phyloP scores from a whole-genome alignment of 2,329 filamentous ascomycete genomes.

The Monilinia aucupariae region DNA sequence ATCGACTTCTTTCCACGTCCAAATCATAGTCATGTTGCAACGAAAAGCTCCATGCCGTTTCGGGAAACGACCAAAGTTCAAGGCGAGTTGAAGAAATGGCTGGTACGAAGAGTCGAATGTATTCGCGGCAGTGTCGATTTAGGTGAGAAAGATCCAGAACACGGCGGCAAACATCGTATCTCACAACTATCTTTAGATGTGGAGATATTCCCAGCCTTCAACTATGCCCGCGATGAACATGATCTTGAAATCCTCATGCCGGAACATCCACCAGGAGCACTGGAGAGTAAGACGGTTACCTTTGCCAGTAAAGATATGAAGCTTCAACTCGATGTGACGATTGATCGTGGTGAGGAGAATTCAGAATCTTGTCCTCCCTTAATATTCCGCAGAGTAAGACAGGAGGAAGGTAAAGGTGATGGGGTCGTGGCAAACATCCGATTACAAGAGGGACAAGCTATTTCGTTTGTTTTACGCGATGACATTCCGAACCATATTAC shows the following conservation, averaged over 20 bases:
- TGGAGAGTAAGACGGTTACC: conserved; percentile 53
- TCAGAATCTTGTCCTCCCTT: conserved; percentile 47
- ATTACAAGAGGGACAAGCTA: conserved; percentile 59
- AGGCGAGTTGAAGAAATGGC: conserved; percentile 63
- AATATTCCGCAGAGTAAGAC: conserved; percentile 49
- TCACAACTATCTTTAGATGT: conserved; percentile 43
- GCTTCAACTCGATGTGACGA: conserved; percentile 62
- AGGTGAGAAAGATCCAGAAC: conserved; percentile 37
- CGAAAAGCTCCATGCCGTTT: conserved; percentile 46
- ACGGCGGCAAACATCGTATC: not conserved
- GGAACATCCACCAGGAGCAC: conserved; percentile 38
- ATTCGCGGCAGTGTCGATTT: conserved; percentile 61
- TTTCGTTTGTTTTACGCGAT: conserved; percentile 64
- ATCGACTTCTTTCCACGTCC: conserved; percentile 73
- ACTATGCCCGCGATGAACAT: conserved; percentile 61
- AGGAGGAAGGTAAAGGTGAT: conserved; percentile 50
- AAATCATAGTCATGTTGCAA: conserved; percentile 50
- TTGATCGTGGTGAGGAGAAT: conserved; percentile 53
- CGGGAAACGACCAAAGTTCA: conserved; percentile 50
- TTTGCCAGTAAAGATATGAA: conserved; percentile 56
- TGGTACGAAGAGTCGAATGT: conserved; percentile 67
- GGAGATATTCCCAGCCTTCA: conserved; percentile 67
- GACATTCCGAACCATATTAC: conserved; percentile 54
- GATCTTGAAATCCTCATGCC: conserved; percentile 50
- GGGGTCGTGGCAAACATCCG: conserved; percentile 57